phyloP scores from a whole-genome alignment of 2,329 filamentous ascomycete species.

The Blumeria graminis region DNA sequence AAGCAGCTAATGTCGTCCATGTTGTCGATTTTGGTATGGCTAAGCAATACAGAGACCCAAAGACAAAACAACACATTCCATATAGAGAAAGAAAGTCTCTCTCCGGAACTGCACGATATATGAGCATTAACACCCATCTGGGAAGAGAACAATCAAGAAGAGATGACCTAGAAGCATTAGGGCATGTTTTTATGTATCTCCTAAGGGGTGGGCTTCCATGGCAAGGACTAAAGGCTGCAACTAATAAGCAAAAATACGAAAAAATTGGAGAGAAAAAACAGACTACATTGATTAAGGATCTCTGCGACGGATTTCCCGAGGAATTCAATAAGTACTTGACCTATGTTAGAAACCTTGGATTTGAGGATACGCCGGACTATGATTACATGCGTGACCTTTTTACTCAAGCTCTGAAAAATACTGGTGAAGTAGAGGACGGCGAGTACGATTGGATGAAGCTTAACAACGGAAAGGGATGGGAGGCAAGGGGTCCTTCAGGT shows the following conservation, averaged over 20 bases:
- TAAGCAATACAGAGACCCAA: slow-evolving; percentile 95
- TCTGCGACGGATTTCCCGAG: slow-evolving; percentile 87
- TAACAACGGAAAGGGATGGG: slow-evolving; percentile 76
- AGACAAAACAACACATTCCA: slow-evolving; percentile 96
- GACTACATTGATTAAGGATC: slow-evolving; percentile 85
- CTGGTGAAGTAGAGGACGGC: slow-evolving; percentile 84
- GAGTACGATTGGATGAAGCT: slow-evolving; percentile 99
- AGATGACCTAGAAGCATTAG: slow-evolving; percentile 79
- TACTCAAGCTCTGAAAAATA: slow-evolving; percentile 84
- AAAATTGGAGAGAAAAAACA: slow-evolving; percentile 99
- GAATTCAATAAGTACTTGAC: slow-evolving; percentile 96
- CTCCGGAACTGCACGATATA: slow-evolving; percentile 90
- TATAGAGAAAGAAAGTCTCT: slow-evolving; percentile 93
- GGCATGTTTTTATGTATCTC: slow-evolving; percentile 56
- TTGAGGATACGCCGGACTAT: slow-evolving; percentile 96
- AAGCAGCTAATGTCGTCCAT: slow-evolving; percentile 93
- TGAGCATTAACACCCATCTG: slow-evolving; percentile 98
- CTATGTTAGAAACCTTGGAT: slow-evolving; percentile 91
- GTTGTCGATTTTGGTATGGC: slow-evolving; percentile 99
- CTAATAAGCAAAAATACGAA: slow-evolving; percentile 94
- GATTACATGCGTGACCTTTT: slow-evolving; percentile 93
- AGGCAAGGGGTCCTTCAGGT: slow-evolving; percentile 47
- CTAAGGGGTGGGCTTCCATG: slow-evolving; percentile 45
- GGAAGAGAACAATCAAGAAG: slow-evolving; percentile 87
- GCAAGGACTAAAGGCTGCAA: slow-evolving; percentile 50